Evolutionary conservation across 352 stramenopile genomes (phyloP).

Genomic region (Phytophthora syringae): DNA sequence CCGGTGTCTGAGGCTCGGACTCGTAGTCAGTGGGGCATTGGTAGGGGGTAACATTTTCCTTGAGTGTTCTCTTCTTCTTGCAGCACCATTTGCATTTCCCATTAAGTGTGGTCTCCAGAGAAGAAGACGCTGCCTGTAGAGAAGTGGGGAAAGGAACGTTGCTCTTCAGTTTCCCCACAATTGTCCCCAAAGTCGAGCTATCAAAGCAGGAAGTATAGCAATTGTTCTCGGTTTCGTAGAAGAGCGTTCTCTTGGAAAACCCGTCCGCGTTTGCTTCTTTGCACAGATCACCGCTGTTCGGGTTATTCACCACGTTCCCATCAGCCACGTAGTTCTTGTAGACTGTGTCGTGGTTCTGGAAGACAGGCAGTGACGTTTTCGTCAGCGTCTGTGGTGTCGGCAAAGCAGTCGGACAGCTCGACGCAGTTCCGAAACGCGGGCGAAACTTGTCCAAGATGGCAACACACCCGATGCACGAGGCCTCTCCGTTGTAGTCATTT

Average conservation of each 20-base stretch:
- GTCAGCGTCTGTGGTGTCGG: conserved; percentile 3
- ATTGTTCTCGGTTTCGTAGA: conserved; percentile 4
- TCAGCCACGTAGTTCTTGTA: conserved; percentile 11
- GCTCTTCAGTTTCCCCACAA: conserved; percentile 7
- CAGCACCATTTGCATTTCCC: conserved; percentile 17
- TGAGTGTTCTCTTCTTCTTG: conserved; percentile 7
- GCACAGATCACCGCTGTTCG: neutral
- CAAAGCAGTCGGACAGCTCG: neutral
- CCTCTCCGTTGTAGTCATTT: conserved; percentile 23
- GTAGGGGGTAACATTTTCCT: conserved; percentile 10
- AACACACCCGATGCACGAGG: conserved; percentile 30
- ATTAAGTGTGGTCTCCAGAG: conserved; percentile 1
- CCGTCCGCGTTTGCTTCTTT: too few species aligned
- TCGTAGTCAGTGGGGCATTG: conserved; percentile 2
- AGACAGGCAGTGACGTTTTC: neutral
- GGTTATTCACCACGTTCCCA: conserved; percentile 21
- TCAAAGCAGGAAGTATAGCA: conserved; percentile 12
- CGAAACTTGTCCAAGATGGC: conserved; percentile 31
- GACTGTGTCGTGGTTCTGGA: neutral
- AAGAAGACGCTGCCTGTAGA: neutral
- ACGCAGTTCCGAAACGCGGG: neutral
- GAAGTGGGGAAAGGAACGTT: neutral
- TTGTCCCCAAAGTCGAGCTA: neutral
- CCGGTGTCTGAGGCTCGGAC: neutral
- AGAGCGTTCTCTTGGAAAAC: too few species aligned